A percentile compares a stretch with the other conserved stretches of the same genome.
Evolutionary conservation across 164 flowering plant species (phyloP).

Genomic region (Nelumbo lutea): DNA sequence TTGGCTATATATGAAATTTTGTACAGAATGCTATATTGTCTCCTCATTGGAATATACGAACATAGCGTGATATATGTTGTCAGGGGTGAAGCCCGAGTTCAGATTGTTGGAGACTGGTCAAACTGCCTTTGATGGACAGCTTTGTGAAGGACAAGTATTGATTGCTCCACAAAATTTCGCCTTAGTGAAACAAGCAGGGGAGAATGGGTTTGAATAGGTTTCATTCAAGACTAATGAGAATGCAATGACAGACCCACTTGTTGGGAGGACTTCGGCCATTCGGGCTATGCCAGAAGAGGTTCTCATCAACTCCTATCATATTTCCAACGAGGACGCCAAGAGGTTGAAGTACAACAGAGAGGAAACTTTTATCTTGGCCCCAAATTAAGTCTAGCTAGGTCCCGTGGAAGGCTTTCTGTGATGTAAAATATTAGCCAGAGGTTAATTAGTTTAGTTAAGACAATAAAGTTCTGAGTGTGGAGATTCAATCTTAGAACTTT

Average conservation of each 20-base stretch:
- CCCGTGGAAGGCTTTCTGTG: too few relatives aligned
- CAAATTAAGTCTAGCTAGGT: too few relatives aligned
- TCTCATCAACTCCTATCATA: conserved; percentile 29
- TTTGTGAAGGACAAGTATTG: conserved; percentile 38
- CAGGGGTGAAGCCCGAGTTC: conserved; percentile 41
- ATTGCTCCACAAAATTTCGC: conserved; percentile 50
- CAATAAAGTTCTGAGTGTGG: too few relatives aligned
- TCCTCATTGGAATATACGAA: conserved; percentile 56
- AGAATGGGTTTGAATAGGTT: conserved; percentile 44
- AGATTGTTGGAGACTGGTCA: conserved; percentile 38
- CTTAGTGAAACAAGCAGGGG: conserved; percentile 34
- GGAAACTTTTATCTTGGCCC: not conserved
- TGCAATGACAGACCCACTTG: conserved; percentile 36
- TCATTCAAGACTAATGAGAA: conserved; percentile 52
- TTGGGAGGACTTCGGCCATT: conserved; percentile 42
- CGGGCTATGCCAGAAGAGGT: conserved; percentile 42
- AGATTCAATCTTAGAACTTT: too few relatives aligned
- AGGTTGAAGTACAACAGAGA: conserved; percentile 36
- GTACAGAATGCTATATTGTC: conserved; percentile 48
- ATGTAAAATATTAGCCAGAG: too few relatives aligned
- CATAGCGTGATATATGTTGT: conserved; percentile 47
- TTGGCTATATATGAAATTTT: too few relatives aligned
- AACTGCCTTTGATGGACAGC: conserved; percentile 34
- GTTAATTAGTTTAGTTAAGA: too few relatives aligned
- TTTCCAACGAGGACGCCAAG: conserved; percentile 39